Evolutionary conservation across 345 rosid genomes (phyloP), one percentile per base, ranked within the genome.

Genomic region (Abelmoschus esculentus): DNA sequence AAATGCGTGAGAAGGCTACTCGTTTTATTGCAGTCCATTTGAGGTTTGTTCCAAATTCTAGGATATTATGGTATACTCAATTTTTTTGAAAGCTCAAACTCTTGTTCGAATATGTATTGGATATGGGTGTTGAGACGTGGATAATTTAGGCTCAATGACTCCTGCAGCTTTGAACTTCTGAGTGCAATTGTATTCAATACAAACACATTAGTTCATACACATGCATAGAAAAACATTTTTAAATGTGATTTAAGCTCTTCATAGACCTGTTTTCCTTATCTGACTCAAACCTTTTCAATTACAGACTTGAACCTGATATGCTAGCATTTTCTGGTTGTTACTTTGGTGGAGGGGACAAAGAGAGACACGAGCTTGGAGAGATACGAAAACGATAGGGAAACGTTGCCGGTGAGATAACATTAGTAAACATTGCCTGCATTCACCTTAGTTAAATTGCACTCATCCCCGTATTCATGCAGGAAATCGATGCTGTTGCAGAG

Each of bases 311-410:
- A 81, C 93, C 99, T 72, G 98, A 96, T 79, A 96, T 92, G 98
- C 86, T 96, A 67, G 98, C 99, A 28, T 96, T 96, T 81, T 96
- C 99, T 66, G 98, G 99, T 73, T 96, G 99, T 77, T 93, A 92
- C 79, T 96, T 75, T 77, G 99, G 99, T 28, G 99, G 99, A n/a
- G 99, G 99, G 70, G 98, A 92, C 61, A 92, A 92, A 73, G 99
- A 90, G 79, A 83, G 86, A 83, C 73, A 74, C 26, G 96, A 96
- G 83, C 97, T 96, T 9, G 85, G 87, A 31, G 90, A 87, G 84
- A 90, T 96, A 75, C 83, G 96, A 76, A 96, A 96, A 75, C 84
- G 99, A 81, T 96, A n/a, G 99, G 98, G 89, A 77, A 46, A 96
- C 96, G 61, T 86, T 96, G 73, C 98, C 99, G 47, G 99, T 96